Conservation (phyloP, 2,329 filamentous ascomycete genomes). For the Ophiostoma novo-ulmi region DNA sequence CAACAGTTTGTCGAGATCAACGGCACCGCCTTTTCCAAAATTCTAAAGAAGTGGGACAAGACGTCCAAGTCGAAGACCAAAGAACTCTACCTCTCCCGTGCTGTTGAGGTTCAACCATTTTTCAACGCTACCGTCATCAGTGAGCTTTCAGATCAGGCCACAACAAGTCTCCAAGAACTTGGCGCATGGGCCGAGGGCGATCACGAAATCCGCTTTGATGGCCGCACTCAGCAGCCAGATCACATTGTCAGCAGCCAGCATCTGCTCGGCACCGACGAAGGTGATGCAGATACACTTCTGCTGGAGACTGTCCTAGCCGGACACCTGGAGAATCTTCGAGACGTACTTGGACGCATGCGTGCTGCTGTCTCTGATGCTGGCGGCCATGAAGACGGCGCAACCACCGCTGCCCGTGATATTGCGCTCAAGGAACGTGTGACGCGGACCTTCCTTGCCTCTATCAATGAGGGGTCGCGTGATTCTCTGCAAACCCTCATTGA, state of each 20-base stretch:
- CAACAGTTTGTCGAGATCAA: constrained; percentile 99
- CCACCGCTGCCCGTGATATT: constrained; percentile 42
- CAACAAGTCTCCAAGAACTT: constrained; percentile 89
- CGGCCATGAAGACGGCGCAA: constrained; percentile 32
- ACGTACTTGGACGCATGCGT: constrained; percentile 71
- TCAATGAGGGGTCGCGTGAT: constrained; percentile 75
- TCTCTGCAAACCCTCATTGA: constrained; percentile 72
- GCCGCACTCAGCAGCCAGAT: constrained; percentile 40
- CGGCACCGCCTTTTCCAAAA: constrained; percentile 95
- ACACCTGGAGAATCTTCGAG: constrained; percentile 69
- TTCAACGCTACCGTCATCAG: constrained; percentile 97
- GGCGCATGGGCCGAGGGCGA: constrained; percentile 97
- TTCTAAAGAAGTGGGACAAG: constrained; percentile 99
- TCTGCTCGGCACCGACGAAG: constrained; percentile 71
- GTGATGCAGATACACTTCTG: constrained; percentile 82
- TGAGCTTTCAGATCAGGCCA: constrained; percentile 92
- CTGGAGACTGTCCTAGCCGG: constrained; percentile 81
- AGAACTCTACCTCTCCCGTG: constrained; percentile 90
- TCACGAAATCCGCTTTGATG: constrained; percentile 70
- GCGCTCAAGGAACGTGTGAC: constrained; percentile 71
- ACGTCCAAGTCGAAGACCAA: constrained; percentile 98
- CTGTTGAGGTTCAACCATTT: constrained; percentile 95
- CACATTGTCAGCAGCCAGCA: constrained; percentile 63
- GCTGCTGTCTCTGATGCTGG: constrained; percentile 50
- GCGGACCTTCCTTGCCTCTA: constrained; percentile 81